Percentiles rank a stretch among this genome's conserved stretches.
phyloP scores from a whole-genome alignment of 148 eudicot species.

The Chenopodium quinoa region DNA sequence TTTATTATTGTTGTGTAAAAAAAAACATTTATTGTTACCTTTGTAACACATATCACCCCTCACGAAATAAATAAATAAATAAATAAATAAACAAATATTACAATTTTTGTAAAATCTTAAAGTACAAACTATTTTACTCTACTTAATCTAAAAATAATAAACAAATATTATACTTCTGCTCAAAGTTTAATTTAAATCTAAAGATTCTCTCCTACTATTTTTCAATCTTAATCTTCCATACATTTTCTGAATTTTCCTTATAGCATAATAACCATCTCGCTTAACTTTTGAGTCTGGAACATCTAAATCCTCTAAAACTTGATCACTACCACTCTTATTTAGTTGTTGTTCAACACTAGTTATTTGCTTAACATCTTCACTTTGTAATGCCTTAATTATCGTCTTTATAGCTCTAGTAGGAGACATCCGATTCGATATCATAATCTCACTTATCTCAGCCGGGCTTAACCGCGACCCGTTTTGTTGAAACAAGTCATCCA shows the following conservation, averaged over 20 bases:
- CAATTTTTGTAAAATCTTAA: background rate
- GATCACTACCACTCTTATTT: constrained; percentile 26
- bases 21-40: background rate
- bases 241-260: constrained; percentile 46
- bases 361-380: constrained; percentile 21
- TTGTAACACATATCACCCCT: background rate
- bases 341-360: background rate
- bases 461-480: constrained; percentile 48
- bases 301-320: constrained; percentile 30
- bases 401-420: constrained; percentile 56
- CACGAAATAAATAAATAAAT: background rate
- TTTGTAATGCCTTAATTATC: constrained; percentile 47
- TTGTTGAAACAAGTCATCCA: constrained; percentile 57
- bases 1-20: too few species aligned
- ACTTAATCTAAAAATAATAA: background rate
- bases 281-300: constrained; percentile 22
- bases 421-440: constrained; percentile 62
- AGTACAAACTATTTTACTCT: background rate
- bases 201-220: constrained; percentile 37
- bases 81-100: background rate
- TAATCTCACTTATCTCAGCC: constrained; percentile 68
- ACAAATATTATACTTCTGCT: too few species aligned
- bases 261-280: constrained; percentile 27
- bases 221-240: constrained; percentile 44
- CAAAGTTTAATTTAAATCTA: constrained; percentile 17